Evolutionary conservation across 208 protist species (phyloP).

Genomic region (Entamoeba dispar): DNA sequence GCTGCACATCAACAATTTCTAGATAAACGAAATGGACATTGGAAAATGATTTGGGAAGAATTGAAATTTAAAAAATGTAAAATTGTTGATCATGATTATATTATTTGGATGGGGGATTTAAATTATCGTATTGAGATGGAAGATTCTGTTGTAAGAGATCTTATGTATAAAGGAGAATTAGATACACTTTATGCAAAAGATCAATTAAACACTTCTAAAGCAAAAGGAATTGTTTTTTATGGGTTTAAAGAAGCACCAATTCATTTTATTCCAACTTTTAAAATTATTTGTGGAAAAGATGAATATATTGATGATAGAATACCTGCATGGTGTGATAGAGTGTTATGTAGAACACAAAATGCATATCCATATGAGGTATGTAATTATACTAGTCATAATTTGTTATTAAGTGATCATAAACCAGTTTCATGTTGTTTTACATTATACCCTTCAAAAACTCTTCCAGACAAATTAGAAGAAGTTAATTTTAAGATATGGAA

Average conservation of each 20-base stretch:
- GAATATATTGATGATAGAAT: not conserved
- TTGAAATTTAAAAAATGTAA: not conserved
- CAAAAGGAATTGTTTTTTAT: constrained; percentile 33
- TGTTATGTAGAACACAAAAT: constrained; percentile 16
- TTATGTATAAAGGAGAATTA: not conserved
- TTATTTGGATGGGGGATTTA: constrained; percentile 68
- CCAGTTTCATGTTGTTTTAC: constrained; percentile 18
- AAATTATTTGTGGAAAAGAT: not conserved
- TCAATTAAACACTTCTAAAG: constrained; percentile 16
- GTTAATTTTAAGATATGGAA: not conserved
- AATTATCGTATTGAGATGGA: constrained; percentile 67
- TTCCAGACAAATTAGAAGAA: not conserved
- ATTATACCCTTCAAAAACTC: not conserved
- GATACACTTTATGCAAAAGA: constrained; percentile 5
- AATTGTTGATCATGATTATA: constrained; percentile 51
- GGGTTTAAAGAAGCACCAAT: constrained; percentile 58
- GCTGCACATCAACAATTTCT: constrained; percentile 55
- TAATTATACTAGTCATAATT: not conserved
- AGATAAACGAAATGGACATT: constrained; percentile 42
- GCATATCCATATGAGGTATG: not conserved
- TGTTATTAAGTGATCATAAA: constrained; percentile 18
- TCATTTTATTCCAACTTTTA: constrained; percentile 59
- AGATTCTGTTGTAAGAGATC: not conserved
- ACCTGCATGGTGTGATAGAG: constrained; percentile 23
- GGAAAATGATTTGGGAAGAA: not conserved